These are phyloP conservation scores for Alternaria gaisen DNA, from an alignment of 2,329 filamentous ascomycete species.

Conservation along the genomic window DNA sequence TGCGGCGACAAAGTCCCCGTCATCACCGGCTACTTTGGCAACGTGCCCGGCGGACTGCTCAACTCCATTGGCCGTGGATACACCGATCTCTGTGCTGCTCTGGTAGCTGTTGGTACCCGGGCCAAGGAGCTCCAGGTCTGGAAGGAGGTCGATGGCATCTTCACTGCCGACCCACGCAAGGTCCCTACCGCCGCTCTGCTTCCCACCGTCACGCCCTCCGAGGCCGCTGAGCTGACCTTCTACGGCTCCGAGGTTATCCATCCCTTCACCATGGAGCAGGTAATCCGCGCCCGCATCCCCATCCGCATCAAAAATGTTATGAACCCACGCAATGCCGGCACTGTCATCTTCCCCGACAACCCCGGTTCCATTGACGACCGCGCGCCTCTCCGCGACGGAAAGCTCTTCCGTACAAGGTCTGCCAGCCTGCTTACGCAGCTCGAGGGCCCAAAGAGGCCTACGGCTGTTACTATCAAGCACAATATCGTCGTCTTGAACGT, in stretches of 20 bases:
- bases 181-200: constrained; percentile 94
- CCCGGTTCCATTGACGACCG: constrained; percentile 63
- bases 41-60: constrained; percentile 88
- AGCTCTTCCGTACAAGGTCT: constrained; percentile 60
- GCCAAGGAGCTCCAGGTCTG: constrained; percentile 94
- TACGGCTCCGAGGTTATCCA: constrained; percentile 89
- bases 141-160: constrained; percentile 99
- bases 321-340: constrained; percentile 80
- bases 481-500: constrained; percentile 97
- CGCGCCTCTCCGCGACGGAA: constrained; percentile 66
- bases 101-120: constrained; percentile 87
- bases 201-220: constrained; percentile 86
- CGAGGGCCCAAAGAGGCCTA: constrained; percentile 60
- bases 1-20: constrained; percentile 58
- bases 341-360: constrained; percentile 81
- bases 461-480: constrained; percentile 93
- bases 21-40: constrained; percentile 91
- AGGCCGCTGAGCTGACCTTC: constrained; percentile 90
- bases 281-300: constrained; percentile 77
- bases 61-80: constrained; percentile 94
- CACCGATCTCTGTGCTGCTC: constrained; percentile 92
- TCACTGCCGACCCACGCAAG: constrained; percentile 84
- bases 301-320: constrained; percentile 94
- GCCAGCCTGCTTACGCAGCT: constrained; percentile 56
- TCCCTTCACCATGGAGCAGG: constrained; percentile 98